Percentiles rank a stretch among this genome's conserved stretches.
Conservation (phyloP, 805 yeast species). For the Wickerhamiella spandovensis region DNA sequence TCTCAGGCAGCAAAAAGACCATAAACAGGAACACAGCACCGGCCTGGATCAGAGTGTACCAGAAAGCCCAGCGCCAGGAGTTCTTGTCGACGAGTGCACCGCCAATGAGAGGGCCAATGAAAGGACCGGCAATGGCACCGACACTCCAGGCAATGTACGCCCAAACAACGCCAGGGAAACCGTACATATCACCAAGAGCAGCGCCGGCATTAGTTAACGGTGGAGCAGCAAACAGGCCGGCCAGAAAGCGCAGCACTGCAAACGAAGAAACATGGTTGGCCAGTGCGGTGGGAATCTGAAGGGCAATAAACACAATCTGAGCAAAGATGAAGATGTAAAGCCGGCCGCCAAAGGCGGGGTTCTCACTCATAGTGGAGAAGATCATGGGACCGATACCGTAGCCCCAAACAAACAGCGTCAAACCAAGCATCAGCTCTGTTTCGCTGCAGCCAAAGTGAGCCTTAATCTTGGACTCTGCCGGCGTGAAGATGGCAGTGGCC, state of each 20-base stretch:
- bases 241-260: constrained; percentile 36
- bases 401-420: constrained; percentile 44
- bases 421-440: constrained; percentile 37
- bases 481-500: constrained; percentile 48
- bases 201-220: constrained; percentile 49
- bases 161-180: constrained; percentile 31
- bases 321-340: constrained; percentile 35
- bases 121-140: constrained; percentile 43
- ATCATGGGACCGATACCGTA: constrained; percentile 48
- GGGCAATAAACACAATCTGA: constrained; percentile 33
- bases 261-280: constrained; percentile 38
- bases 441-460: constrained; percentile 31
- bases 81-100: constrained; percentile 35
- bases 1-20: constrained; percentile 35
- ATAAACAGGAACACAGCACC: constrained; percentile 29
- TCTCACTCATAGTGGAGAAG: constrained; percentile 43
- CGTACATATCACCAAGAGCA: constrained; percentile 37
- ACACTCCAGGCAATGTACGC: constrained; percentile 40
- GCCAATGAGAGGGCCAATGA: constrained; percentile 44
- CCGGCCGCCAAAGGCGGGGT: constrained; percentile 34
- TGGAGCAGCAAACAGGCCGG: constrained; percentile 45
- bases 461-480: constrained; percentile 35
- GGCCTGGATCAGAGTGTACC: constrained; percentile 33
- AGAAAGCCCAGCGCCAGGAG: constrained; percentile 42
- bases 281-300: constrained; percentile 47